Evolutionary conservation across 1,284 basidiomycete species (phyloP).

Genomic region (Trichosporon faecale): DNA sequence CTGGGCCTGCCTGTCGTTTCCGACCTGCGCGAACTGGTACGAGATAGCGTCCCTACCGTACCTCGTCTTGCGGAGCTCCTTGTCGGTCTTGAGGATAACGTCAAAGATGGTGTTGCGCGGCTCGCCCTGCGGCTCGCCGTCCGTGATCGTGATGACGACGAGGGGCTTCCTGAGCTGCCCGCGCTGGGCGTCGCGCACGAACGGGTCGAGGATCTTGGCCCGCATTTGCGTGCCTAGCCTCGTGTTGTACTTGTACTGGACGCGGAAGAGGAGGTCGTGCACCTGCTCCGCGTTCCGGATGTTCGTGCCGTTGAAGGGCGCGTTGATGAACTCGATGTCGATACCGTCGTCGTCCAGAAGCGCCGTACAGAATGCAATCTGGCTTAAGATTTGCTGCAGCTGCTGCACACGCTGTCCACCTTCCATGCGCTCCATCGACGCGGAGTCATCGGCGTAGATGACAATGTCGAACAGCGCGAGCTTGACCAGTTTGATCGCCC

Average conservation of each 20-base stretch:
- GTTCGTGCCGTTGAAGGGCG: slow-evolving; percentile 49
- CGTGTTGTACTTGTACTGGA: slow-evolving; percentile 12
- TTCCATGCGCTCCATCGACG: slow-evolving; percentile 51
- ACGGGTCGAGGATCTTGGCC: slow-evolving; percentile 53
- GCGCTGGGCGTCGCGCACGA: slow-evolving; percentile 48
- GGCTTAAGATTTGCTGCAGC: slow-evolving; percentile 49
- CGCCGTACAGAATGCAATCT: slow-evolving; percentile 46
- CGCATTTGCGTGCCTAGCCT: slow-evolving; percentile 28
- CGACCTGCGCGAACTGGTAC: slow-evolving; percentile 21
- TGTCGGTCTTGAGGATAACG: slow-evolving; percentile 17
- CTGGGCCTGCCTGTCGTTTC: slow-evolving; percentile 21
- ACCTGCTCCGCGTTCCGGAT: slow-evolving; percentile 45
- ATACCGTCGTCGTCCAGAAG: slow-evolving; percentile 54
- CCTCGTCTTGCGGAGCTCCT: slow-evolving; percentile 13
- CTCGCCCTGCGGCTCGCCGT: slow-evolving; percentile 27
- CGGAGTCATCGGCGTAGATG: slow-evolving; percentile 52
- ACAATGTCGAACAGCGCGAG: slow-evolving; percentile 50
- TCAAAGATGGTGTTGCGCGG: slow-evolving; percentile 9
- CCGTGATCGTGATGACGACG: slow-evolving; percentile 51
- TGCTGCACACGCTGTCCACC: slow-evolving; percentile 51
- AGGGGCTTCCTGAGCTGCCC: slow-evolving; percentile 52
- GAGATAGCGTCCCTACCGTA: slow-evolving; percentile 20
- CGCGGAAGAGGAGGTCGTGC: slow-evolving; percentile 12
- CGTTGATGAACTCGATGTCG: slow-evolving; percentile 54
- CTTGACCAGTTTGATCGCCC: slow-evolving; percentile 50